Evolutionary conservation across 2,329 filamentous ascomycete species (phyloP), one percentile per base, ranked within the genome.

Genomic region (Fusarium nisikadoi): DNA sequence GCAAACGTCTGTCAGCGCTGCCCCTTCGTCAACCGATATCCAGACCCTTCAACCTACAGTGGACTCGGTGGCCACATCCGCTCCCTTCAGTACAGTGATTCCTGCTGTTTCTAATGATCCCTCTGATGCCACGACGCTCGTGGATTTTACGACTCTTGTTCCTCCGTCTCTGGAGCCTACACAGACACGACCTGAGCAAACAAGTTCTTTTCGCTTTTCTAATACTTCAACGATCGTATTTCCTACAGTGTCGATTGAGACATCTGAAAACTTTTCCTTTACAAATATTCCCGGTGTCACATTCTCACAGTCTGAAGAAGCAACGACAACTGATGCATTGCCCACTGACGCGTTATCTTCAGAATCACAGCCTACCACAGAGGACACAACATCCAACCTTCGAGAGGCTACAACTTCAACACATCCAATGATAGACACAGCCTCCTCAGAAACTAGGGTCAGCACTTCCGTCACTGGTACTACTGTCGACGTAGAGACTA

Each of bases 381-480:
- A 50, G 10, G n/a, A 14, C 10, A 6, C 33, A 39, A 0, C 19
- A n/a, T 13, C 33, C 19, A n/a, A 1, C 23, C 0, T 27, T 9
- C 6, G 2, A 3, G 23, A 7, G 13, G 19, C 0, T 7, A 16
- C 14, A 38, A 39, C 23, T 3, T 27, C 23, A 2, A 17, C 49
- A 27, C 3, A 2, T 1, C 9, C 23, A 0, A 23, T 19, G 3
- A n/a, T 16, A 52, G 19, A 36, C 3, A 9, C 17, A 1, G 1
- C 23, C 5, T n/a, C 12, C 9, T 16, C 23, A 10, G 13, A 27
- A 0, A 6, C 14, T 2, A 27, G 7, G 27, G 12, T 13, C 13
- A 20, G 3, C 5, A 6, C 19, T 27, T 38, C 33, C 3, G 19
- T 4, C 10, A 27, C 33, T 6, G 3, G 23, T 20, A 38, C 1